phyloP scores from a whole-genome alignment of 257 asterid species.

The Fraxinus americana region DNA sequence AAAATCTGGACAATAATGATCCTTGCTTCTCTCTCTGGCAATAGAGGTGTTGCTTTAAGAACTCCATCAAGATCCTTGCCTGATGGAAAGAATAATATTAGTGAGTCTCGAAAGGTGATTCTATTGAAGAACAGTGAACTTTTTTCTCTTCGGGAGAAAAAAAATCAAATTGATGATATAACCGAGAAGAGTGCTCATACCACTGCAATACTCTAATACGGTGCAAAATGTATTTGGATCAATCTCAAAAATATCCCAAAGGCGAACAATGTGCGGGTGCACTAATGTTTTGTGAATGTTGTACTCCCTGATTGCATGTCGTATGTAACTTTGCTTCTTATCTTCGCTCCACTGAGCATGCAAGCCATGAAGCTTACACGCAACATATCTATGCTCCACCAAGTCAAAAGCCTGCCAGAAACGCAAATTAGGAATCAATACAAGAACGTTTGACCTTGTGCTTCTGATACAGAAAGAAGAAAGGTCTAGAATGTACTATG shows the following conservation, averaged over 20 bases:
- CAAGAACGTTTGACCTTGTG: slow-evolving; percentile 12
- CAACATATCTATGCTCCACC: slow-evolving; percentile 93
- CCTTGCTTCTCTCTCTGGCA: slow-evolving; percentile 94
- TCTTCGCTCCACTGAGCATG: slow-evolving; percentile 99
- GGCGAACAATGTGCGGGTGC: slow-evolving; percentile 92
- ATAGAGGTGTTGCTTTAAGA: slow-evolving; percentile 78
- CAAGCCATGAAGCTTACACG: slow-evolving; percentile 97
- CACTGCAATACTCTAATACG: slow-evolving; percentile 91
- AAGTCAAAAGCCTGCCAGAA: slow-evolving; percentile 94
- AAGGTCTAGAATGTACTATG: background rate
- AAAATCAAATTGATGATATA: slow-evolving; percentile 7
- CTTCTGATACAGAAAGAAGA: slow-evolving; percentile 13
- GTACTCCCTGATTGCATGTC: slow-evolving; percentile 99
- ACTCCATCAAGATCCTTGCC: slow-evolving; percentile 99
- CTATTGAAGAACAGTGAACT: background rate
- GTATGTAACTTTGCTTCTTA: slow-evolving; percentile 92
- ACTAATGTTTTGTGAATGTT: slow-evolving; percentile 92
- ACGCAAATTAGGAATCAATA: slow-evolving; percentile 25
- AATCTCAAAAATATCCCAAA: slow-evolving; percentile 98
- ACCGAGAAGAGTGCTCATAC: slow-evolving; percentile 39
- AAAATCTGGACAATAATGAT: slow-evolving; percentile 87
- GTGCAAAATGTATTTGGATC: slow-evolving; percentile 98
- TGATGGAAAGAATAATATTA: slow-evolving; percentile 29
- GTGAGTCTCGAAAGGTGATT: background rate
- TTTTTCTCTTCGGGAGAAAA: background rate